Percentiles rank a stretch among this genome's conserved stretches.
Evolutionary conservation across 768 basidiomycete genomes (phyloP).

Genomic region (Lactarius sp.): DNA sequence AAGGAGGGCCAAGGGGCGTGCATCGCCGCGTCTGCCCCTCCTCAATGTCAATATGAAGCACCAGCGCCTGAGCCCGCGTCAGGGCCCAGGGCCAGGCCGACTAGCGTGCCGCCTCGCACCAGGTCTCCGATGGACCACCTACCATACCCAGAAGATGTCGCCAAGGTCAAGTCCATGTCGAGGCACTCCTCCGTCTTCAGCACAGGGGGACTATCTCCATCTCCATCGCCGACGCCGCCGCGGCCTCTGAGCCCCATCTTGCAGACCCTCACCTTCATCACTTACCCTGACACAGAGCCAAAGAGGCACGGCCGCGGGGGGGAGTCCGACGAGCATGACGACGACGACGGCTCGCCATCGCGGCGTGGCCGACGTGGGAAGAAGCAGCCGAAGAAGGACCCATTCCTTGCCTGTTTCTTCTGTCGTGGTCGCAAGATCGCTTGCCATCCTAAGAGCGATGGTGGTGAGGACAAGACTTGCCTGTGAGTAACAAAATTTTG

Average conservation of each 20-base stretch:
- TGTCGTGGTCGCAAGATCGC: slow-evolving; percentile 40
- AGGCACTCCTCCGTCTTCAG: slow-evolving; percentile 1
- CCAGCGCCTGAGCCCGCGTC: not conserved
- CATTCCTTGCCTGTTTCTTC: slow-evolving; percentile 38
- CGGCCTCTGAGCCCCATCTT: slow-evolving; percentile 1
- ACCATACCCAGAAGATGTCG: slow-evolving; percentile 21
- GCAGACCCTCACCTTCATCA: slow-evolving; percentile 19
- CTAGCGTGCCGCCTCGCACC: not conserved
- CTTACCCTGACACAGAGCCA: slow-evolving; percentile 17
- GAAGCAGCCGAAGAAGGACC: slow-evolving; percentile 34
- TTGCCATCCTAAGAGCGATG: slow-evolving; percentile 33
- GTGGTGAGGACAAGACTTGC: slow-evolving; percentile 33
- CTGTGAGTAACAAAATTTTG: slow-evolving; percentile 29
- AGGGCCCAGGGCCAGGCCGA: not conserved
- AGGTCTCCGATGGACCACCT: slow-evolving; percentile 24
- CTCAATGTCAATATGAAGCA: not conserved
- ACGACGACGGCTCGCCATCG: slow-evolving; percentile 23
- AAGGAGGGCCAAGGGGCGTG: not conserved
- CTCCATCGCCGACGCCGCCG: slow-evolving; percentile 15
- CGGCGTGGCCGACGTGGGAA: slow-evolving; percentile 29
- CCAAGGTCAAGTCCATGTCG: not conserved
- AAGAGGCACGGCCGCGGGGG: not conserved
- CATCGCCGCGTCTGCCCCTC: not conserved
- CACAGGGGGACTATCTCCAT: not conserved
- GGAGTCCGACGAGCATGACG: slow-evolving; percentile 13